Evolutionary conservation across 495 filamentous ascomycete genomes (phyloP), one percentile per base, ranked within the genome.

Genomic region (Penicillium nucicola): DNA sequence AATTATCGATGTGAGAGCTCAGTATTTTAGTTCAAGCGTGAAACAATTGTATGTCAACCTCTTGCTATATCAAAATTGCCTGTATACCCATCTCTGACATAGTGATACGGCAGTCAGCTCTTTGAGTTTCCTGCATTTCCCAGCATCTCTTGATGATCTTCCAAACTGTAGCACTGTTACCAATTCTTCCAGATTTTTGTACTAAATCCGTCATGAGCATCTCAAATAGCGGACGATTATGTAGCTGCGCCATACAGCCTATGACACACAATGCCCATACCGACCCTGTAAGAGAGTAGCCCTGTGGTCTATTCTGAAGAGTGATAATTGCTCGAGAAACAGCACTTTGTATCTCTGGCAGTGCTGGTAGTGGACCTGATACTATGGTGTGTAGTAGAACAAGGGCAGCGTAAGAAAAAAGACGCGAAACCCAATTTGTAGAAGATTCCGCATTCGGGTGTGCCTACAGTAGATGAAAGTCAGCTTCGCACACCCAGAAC

Each of bases 61-160:
- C 25, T 28, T 1, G 5, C 25, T 28, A 19, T 40, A 48, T 48
- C n/a, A 48, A 23, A 11, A 48, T 48, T 9, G 36, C 45, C 22
- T 22, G 39, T 3, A 48, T 40, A 13, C 36, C 45, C 35, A 38
- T 48, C 23, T 48, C 35, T 18, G 22, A 18, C 45, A 48, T 48
- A 17, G 45, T 48, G 17, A 23, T 48, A 13, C 45, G 17, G 10
- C 45, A 39, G 23, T 48, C 45, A 6, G 45, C 45, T 2, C 35
- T 20, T 20, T 30, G 23, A 14, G 35, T 41, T 38, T 48, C 45
- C 15, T 48, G 45, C 36, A 48, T 15, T 15, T 34, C 20, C 45
- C 45, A 48, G 5, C 45, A 48, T n/a, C 33, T 48, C 12, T 19
- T 40, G 17, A 48, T 40, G n/a, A 48, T 48, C n/a, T 48, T 48